These are phyloP conservation scores for Vanrija humicola DNA, from an alignment of 1,284 basidiomycete genomes.

Conservation along the genomic window DNA sequence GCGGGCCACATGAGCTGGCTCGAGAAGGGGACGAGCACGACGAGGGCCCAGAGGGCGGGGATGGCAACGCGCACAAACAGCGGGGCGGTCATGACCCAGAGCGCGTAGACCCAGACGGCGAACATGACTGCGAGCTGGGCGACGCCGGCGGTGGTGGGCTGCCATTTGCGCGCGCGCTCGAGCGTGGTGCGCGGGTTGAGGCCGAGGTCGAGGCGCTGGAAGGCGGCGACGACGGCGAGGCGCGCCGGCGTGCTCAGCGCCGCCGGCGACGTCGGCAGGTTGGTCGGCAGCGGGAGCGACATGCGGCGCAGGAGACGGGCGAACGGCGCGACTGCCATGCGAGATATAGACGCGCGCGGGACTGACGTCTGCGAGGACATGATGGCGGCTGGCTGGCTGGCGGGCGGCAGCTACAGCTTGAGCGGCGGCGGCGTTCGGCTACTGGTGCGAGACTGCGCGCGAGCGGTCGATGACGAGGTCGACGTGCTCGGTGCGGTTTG, in stretches of 20 bases:
- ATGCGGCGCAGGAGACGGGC: constrained; percentile 27
- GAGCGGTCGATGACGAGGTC: not conserved
- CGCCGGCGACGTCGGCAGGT: constrained; percentile 21
- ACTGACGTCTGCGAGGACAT: not conserved
- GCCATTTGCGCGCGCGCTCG: constrained; percentile 59
- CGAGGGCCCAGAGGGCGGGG: constrained; percentile 65
- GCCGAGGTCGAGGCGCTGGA: constrained; percentile 67
- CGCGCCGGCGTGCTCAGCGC: constrained; percentile 31
- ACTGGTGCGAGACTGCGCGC: not conserved
- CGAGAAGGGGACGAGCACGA: constrained; percentile 77
- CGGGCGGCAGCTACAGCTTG: not conserved
- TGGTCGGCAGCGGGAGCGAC: constrained; percentile 25
- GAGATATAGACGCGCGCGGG: constrained; percentile 25
- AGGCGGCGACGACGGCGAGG: constrained; percentile 38
- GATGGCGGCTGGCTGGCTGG: not conserved
- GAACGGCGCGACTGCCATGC: constrained; percentile 38
- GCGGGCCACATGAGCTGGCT: constrained; percentile 91
- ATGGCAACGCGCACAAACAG: constrained; percentile 72
- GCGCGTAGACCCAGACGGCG: constrained; percentile 65
- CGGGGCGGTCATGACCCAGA: constrained; percentile 66
- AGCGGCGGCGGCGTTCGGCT: not conserved
- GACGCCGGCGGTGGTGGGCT: constrained; percentile 60
- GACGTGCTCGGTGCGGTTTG: not conserved
- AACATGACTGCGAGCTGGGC: constrained; percentile 59
- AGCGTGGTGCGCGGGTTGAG: constrained; percentile 66